phyloP scores from a whole-genome alignment of 2,329 filamentous ascomycete species.

The Aspergillus jensenii region DNA sequence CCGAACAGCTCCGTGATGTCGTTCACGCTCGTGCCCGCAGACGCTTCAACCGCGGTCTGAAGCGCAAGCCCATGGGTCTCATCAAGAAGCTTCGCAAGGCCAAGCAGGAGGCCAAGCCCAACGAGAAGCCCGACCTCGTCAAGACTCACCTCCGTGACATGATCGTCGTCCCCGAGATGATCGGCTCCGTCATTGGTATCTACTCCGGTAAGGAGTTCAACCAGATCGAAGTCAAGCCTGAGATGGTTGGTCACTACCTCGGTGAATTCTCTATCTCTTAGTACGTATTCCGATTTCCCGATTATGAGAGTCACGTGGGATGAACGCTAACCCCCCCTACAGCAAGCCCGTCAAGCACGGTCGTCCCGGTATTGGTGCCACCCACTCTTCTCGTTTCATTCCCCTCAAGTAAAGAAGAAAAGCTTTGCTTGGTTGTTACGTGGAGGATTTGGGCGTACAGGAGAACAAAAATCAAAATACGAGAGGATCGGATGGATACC shows the following conservation, averaged over 20 bases:
- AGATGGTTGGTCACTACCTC: conserved; percentile 99
- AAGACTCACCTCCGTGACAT: conserved; percentile 99
- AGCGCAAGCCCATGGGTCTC: conserved; percentile 99
- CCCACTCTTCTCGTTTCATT: conserved; percentile 99
- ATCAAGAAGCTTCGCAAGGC: conserved; percentile 99
- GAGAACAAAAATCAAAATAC: conserved; percentile 35
- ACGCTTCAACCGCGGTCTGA: conserved; percentile 99
- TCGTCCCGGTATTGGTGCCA: conserved; percentile 99
- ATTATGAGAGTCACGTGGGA: neutral
- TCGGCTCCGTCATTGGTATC: conserved; percentile 96
- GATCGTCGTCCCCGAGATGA: conserved; percentile 99
- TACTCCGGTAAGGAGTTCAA: conserved; percentile 99
- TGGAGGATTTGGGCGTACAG: conserved; percentile 35
- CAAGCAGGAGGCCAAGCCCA: conserved; percentile 97
- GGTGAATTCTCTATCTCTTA: conserved; percentile 99
- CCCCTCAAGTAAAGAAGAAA: conserved; percentile 84
- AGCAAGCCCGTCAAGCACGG: conserved; percentile 99
- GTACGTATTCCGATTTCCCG: conserved; percentile 58
- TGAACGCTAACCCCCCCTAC: conserved; percentile 51
- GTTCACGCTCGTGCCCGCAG: conserved; percentile 98
- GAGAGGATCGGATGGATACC: conserved; percentile 31
- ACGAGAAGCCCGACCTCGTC: conserved; percentile 99
- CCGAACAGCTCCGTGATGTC: conserved; percentile 98
- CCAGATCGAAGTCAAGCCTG: conserved; percentile 99
- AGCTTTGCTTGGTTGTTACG: conserved; percentile 38